phyloP scores from a whole-genome alignment of 148 eudicot genomes.

The Tetragonia tetragonoides region DNA sequence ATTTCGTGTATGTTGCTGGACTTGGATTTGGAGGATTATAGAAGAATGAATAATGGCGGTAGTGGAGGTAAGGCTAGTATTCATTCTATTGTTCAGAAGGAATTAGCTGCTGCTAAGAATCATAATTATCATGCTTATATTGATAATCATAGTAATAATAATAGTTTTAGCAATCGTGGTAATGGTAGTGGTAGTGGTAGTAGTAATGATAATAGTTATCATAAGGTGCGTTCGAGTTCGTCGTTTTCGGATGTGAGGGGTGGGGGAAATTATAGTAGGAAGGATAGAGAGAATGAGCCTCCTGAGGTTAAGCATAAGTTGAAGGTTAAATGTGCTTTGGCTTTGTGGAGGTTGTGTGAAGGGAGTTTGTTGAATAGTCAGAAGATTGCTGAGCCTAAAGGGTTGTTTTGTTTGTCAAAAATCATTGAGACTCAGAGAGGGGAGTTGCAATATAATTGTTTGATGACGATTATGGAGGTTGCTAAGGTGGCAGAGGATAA shows the following conservation, averaged over 20 bases:
- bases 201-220: conserved; percentile 16
- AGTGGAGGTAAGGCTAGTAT: conserved; percentile 41
- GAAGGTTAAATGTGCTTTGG: conserved; percentile 52
- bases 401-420: conserved; percentile 68
- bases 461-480: conserved; percentile 72
- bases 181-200: background rate
- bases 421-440: conserved; percentile 60
- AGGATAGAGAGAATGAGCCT: conserved; percentile 48
- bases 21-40: conserved; percentile 48
- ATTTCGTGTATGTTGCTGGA: conserved; percentile 60
- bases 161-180: too few relatives aligned
- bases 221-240: conserved; percentile 33
- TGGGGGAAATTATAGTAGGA: conserved; percentile 34
- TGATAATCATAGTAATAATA: background rate
- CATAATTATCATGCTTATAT: conserved; percentile 12
- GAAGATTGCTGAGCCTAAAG: conserved; percentile 76
- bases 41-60: conserved; percentile 26
- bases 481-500: conserved; percentile 66
- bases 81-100: conserved; percentile 62
- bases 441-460: conserved; percentile 52
- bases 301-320: conserved; percentile 53
- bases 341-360: conserved; percentile 56
- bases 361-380: conserved; percentile 61
- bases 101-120: conserved; percentile 39
- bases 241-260: conserved; percentile 38